These are phyloP conservation scores for Arthroderma sp. DNA, from an alignment of 2,329 filamentous ascomycete genomes.

Conservation along the genomic window DNA sequence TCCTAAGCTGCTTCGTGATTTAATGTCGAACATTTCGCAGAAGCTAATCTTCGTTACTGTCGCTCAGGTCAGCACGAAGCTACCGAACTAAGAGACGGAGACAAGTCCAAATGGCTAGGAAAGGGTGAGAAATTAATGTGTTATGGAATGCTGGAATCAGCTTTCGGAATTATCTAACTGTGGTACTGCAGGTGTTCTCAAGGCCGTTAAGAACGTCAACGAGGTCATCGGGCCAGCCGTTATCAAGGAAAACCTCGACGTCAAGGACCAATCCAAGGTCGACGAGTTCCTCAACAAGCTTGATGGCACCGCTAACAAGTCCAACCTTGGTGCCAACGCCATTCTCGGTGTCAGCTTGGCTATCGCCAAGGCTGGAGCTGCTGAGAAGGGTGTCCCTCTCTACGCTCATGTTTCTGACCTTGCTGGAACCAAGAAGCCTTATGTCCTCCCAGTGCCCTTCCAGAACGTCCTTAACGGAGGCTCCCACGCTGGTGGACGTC, in stretches of 20 bases:
- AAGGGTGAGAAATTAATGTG: constrained; percentile 45
- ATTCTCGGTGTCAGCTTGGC: constrained; percentile 77
- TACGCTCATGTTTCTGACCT: constrained; percentile 82
- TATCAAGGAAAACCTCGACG: constrained; percentile 70
- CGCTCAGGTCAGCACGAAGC: constrained; percentile 73
- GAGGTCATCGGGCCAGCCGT: constrained; percentile 63
- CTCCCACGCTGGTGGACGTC: constrained; percentile 91
- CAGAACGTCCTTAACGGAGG: constrained; percentile 90
- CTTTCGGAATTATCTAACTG: neutral
- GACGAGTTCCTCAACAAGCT: constrained; percentile 77
- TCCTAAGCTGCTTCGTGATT: neutral
- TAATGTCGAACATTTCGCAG: neutral
- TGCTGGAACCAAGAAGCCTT: constrained; percentile 81
- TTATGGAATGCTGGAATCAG: neutral
- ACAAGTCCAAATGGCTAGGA: constrained; percentile 74
- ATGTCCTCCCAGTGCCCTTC: constrained; percentile 80
- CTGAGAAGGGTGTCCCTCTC: constrained; percentile 76
- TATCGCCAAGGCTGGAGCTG: constrained; percentile 76
- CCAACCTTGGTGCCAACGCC: constrained; percentile 75
- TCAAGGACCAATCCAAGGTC: constrained; percentile 73
- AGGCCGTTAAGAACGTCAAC: constrained; percentile 81
- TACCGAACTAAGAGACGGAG: constrained; percentile 78
- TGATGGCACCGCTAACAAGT: constrained; percentile 76
- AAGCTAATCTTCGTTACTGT: neutral
- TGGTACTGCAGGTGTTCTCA: constrained; percentile 45